A percentile compares a stretch with the other conserved stretches of the same genome.
Conservation (phyloP, 2,329 filamentous ascomycete species). For the Aspergillus pseudonomiae region DNA sequence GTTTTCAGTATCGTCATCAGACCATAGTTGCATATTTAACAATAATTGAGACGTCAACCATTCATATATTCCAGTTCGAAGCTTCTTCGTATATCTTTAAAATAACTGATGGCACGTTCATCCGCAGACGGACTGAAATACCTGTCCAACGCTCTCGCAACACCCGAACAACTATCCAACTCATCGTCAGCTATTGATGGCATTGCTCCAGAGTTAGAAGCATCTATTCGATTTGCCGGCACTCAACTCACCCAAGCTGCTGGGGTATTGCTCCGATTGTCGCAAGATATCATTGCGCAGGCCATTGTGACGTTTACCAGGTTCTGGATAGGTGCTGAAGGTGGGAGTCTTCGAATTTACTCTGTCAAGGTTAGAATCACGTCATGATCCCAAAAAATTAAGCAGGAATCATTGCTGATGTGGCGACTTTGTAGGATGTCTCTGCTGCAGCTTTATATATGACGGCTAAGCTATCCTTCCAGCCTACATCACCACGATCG, state of each 20-base stretch:
- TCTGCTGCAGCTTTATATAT: conserved; percentile 83
- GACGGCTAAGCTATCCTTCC: conserved; percentile 77
- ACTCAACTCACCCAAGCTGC: conserved; percentile 51
- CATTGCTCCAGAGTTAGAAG: conserved; percentile 44
- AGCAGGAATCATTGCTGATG: not conserved
- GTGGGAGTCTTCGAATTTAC: conserved; percentile 48
- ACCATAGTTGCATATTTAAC: not conserved
- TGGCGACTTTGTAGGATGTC: conserved; percentile 61
- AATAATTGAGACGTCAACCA: not conserved
- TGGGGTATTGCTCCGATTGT: conserved; percentile 74
- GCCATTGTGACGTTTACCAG: conserved; percentile 80
- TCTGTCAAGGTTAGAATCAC: conserved; percentile 42
- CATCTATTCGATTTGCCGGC: conserved; percentile 49
- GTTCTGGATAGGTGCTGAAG: conserved; percentile 68
- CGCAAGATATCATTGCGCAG: conserved; percentile 82
- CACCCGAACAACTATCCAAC: conserved; percentile 47
- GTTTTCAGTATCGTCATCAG: not conserved
- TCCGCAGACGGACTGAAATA: conserved; percentile 33
- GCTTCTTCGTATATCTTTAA: not conserved
- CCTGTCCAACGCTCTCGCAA: conserved; percentile 50
- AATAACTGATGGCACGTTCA: conserved; percentile 28
- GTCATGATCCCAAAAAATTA: not conserved
- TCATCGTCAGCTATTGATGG: conserved; percentile 50
- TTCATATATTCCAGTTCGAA: not conserved
- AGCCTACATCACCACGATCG: conserved; percentile 75